Evolutionary conservation across 139 green algal species (phyloP).

Genomic region (Pleodorina starrii): DNA sequence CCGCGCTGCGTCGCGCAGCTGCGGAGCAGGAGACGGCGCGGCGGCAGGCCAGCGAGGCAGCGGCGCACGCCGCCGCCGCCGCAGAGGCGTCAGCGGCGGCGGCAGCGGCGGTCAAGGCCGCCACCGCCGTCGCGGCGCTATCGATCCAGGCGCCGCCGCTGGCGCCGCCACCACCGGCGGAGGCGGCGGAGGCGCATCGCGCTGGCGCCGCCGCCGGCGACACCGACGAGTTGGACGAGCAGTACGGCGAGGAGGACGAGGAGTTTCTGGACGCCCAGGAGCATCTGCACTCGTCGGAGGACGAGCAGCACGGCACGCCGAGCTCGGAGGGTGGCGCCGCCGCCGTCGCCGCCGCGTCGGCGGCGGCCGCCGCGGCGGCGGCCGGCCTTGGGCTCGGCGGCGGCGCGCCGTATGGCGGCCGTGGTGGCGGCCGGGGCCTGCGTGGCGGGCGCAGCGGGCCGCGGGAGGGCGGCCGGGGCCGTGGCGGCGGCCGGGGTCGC

Average conservation of each 20-base stretch:
- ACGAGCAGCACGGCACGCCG: conserved; percentile 6
- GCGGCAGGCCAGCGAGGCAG: conserved; percentile 14
- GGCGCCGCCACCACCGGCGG: background rate
- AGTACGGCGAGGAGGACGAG: conserved; percentile 32
- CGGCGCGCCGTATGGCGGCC: background rate
- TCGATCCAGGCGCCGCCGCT: conserved; percentile 1
- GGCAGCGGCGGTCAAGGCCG: conserved; percentile 27
- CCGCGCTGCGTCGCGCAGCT: background rate
- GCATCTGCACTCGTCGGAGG: conserved; percentile 10
- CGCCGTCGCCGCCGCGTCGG: background rate
- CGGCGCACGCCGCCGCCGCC: conserved; percentile 1
- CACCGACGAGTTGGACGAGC: background rate
- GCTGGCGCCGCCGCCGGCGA: background rate
- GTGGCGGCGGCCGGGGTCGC: background rate
- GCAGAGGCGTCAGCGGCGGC: conserved; percentile 18
- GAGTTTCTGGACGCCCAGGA: conserved; percentile 27
- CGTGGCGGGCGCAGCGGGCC: background rate
- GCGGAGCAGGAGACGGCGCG: conserved; percentile 11
- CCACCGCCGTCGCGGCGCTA: background rate
- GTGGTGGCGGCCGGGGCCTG: background rate
- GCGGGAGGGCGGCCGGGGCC: background rate
- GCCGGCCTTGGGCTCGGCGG: background rate
- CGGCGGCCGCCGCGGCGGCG: conserved; percentile 4
- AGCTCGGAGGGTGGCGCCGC: background rate
- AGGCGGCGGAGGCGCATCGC: background rate